phyloP scores from a whole-genome alignment of 2,329 filamentous ascomycete species.

The Microsporum ferrugineum region DNA sequence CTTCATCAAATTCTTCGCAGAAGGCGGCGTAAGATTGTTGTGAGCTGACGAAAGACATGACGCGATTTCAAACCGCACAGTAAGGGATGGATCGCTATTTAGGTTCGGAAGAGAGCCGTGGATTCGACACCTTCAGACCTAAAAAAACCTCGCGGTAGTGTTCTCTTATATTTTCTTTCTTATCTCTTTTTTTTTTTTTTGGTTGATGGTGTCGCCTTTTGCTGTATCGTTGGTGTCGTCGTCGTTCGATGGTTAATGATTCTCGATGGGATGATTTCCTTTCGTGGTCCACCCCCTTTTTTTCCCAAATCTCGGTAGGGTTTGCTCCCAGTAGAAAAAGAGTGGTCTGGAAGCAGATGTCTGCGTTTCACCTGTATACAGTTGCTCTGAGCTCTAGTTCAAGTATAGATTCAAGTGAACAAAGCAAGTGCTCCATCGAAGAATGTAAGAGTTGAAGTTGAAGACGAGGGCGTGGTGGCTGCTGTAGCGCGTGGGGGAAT shows the following conservation, averaged over 20 bases:
- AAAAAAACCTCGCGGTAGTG: slow-evolving; percentile 1
- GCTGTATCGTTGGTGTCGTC: not conserved
- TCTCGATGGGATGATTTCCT: not conserved
- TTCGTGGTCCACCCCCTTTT: not conserved
- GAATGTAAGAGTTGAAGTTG: slow-evolving; percentile 4
- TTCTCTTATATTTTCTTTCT: not conserved
- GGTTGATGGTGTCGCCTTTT: not conserved
- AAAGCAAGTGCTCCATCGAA: slow-evolving; percentile 21
- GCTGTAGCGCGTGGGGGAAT: not conserved
- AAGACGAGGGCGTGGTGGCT: slow-evolving; percentile 1
- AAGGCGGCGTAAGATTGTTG: slow-evolving; percentile 30
- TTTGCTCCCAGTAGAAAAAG: slow-evolving; percentile 1
- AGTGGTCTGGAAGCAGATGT: not conserved
- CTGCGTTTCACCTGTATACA: slow-evolving; percentile 17
- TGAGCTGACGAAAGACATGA: slow-evolving; percentile 28
- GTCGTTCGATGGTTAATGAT: not conserved
- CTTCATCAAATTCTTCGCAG: slow-evolving; percentile 40
- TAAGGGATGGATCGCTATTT: slow-evolving; percentile 7
- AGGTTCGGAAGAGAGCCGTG: slow-evolving; percentile 13
- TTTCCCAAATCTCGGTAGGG: not conserved
- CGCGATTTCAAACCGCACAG: slow-evolving; percentile 8
- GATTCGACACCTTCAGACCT: slow-evolving; percentile 11
- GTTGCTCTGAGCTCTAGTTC: slow-evolving; percentile 18
- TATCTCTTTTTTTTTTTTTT: not conserved
- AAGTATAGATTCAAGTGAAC: slow-evolving; percentile 18